Evolutionary conservation across 1,284 basidiomycete species (phyloP), one percentile per base, ranked within the genome.

Genomic region (Apiotrichum porosum): DNA sequence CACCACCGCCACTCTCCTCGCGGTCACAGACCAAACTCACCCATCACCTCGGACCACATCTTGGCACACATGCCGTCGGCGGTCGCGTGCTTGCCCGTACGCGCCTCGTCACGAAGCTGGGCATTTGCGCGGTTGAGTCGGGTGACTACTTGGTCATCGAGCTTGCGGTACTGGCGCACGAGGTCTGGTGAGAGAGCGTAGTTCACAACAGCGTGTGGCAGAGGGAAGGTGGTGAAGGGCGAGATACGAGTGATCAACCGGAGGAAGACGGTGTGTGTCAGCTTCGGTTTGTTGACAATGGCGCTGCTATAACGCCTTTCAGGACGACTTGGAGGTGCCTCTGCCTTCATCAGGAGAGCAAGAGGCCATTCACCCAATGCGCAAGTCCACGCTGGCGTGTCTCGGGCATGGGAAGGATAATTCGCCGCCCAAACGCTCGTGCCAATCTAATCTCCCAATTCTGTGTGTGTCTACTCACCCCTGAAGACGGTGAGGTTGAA

Each of bases 131-230:
- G 81, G 66, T 92, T 92, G 44, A 91, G 72, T 21, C 89, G 79
- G 79, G 88, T 88, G 39, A 81, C 83, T 56, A 93, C 85, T 47
- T 71, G 71, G 66, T 93, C 89, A 71, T 93, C 89, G 8, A 92
- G 76, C 60, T 80, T 83, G 58, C 89, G 80, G 68, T 92, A 91
- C 69, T 92, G 86, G 64, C 79, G 82, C 71, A 92, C 79, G 61
- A 91, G 81, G 57, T 89, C 89, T 93, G 65, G 31, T 12, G 14
- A 26, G 33, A 26, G 37, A 13, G 23, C n/a, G n/a, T n/a, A n/a
- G n/a, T n/a, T n/a, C n/a, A n/a, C n/a, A n/a, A n/a, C n/a, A 37
- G 36, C 28, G 21, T 19, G 18, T 18, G 42, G 22, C 44, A 19
- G 24, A 32, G 4, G 22, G 32, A 33, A 9, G 21, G 35, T 19